Evolutionary conservation across 305 asterid genomes (phyloP).

Genomic region (Fraxinus nigra): DNA sequence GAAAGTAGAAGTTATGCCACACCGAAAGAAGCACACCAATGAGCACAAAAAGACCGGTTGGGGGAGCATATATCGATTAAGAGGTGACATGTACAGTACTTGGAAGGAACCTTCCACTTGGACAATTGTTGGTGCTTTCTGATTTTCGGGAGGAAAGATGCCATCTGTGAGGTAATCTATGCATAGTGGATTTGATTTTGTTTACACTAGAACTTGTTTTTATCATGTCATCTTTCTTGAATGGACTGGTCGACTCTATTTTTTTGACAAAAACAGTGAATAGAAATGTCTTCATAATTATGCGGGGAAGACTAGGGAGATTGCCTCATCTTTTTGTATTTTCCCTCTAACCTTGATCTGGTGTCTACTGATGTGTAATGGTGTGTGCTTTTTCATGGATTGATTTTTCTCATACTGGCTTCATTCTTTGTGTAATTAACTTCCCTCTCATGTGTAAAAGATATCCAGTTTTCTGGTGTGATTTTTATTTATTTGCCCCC

Average conservation of each 20-base stretch:
- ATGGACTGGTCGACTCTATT: neutral
- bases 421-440: slow-evolving; percentile 57
- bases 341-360: slow-evolving; percentile 26
- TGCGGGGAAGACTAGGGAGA: slow-evolving; percentile 28
- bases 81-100: slow-evolving; percentile 13
- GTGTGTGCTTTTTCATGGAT: slow-evolving; percentile 20
- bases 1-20: slow-evolving; percentile 37
- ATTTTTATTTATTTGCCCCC: neutral
- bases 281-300: slow-evolving; percentile 27
- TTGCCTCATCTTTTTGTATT: slow-evolving; percentile 19
- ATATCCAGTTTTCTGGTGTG: neutral
- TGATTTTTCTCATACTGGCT: slow-evolving; percentile 9
- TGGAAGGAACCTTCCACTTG: slow-evolving; percentile 8
- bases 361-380: slow-evolving; percentile 27
- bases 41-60: slow-evolving; percentile 15
- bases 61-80: neutral
- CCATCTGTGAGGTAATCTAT: slow-evolving; percentile 13
- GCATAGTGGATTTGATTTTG: slow-evolving; percentile 8
- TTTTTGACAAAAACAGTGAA: slow-evolving; percentile 28
- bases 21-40: slow-evolving; percentile 51
- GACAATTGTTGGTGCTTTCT: slow-evolving; percentile 16
- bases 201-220: slow-evolving; percentile 27
- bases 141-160: slow-evolving; percentile 25
- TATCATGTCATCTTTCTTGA: slow-evolving; percentile 21
- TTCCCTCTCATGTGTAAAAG: neutral